Percentiles rank a stretch among this genome's conserved stretches.
phyloP scores from a whole-genome alignment of 345 rosid genomes.

The Zanthoxylum bungeanum region DNA sequence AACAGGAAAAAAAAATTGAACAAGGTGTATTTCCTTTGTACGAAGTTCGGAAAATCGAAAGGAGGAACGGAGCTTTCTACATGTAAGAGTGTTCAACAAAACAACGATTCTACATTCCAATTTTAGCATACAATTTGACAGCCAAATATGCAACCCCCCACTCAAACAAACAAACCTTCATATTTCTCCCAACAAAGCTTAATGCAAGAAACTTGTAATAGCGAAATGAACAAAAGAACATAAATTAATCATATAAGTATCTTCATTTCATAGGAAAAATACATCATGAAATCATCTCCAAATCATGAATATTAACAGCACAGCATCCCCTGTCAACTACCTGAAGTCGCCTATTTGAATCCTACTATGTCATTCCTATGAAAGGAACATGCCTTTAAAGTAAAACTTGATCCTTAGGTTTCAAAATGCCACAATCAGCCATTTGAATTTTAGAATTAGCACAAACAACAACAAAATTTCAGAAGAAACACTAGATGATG shows the following conservation, averaged over 20 bases:
- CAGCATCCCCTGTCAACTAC: conserved; percentile 1
- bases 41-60: not conserved
- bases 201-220: not conserved
- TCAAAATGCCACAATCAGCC: conserved; percentile 14
- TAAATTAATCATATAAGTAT: conserved; percentile 8
- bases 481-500: conserved; percentile 8
- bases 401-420: not conserved
- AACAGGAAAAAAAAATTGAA: not conserved
- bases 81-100: not conserved
- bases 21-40: not conserved
- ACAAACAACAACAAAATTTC: conserved; percentile 6
- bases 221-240: not conserved
- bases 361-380: conserved; percentile 15
- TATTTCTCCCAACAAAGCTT: not conserved
- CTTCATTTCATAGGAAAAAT: conserved; percentile 11
- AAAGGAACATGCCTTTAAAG: conserved; percentile 1
- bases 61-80: not conserved
- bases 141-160: not conserved
- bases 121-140: not conserved
- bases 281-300: conserved; percentile 9
- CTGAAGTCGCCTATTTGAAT: conserved; percentile 7
- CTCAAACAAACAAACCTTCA: not conserved
- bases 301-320: not conserved
- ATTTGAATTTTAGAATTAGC: conserved; percentile 13
- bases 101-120: not conserved